Percentiles rank a stretch among this genome's conserved stretches.
Conservation (phyloP, 345 rosid genomes). For the Eucalyptus caleyi region DNA sequence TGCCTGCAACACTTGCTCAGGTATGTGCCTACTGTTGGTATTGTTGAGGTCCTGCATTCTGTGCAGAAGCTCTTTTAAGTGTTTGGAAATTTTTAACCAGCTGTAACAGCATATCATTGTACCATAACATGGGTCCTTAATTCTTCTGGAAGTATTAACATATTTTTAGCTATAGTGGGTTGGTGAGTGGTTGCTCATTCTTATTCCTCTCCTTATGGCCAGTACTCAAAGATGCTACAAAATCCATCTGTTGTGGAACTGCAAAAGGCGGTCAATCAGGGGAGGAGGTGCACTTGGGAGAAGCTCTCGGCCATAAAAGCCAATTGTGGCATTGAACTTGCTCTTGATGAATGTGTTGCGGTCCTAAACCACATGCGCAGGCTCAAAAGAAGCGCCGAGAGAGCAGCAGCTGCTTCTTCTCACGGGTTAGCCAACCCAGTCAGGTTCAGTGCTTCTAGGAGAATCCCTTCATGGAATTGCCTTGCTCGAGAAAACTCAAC, state of each 20-base stretch:
- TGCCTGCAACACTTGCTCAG: slow-evolving; percentile 98
- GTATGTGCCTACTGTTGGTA: slow-evolving; percentile 10
- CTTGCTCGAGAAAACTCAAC: slow-evolving; percentile 93
- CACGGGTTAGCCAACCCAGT: slow-evolving; percentile 35
- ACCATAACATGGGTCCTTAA: background rate
- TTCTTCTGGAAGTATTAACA: background rate
- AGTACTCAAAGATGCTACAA: slow-evolving; percentile 83
- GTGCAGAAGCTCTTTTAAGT: background rate
- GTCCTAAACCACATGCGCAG: slow-evolving; percentile 95
- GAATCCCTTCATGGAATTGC: slow-evolving; percentile 98
- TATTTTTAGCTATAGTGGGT: background rate
- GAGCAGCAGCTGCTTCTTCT: slow-evolving; percentile 76
- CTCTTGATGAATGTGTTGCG: slow-evolving; percentile 96
- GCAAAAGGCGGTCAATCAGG: slow-evolving; percentile 86
- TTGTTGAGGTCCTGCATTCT: background rate
- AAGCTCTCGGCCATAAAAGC: slow-evolving; percentile 97
- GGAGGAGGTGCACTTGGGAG: slow-evolving; percentile 99
- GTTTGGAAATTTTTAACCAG: background rate
- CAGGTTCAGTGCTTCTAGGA: slow-evolving; percentile 69
- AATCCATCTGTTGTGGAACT: slow-evolving; percentile 71
- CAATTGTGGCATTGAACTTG: slow-evolving; percentile 91
- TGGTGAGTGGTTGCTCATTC: background rate
- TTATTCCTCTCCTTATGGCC: background rate
- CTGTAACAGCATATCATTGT: background rate
- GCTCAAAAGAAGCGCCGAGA: slow-evolving; percentile 80